Evolutionary conservation across 148 eudicot species (phyloP), one percentile per base, ranked within the genome.

Genomic region (Spergularia marina): DNA sequence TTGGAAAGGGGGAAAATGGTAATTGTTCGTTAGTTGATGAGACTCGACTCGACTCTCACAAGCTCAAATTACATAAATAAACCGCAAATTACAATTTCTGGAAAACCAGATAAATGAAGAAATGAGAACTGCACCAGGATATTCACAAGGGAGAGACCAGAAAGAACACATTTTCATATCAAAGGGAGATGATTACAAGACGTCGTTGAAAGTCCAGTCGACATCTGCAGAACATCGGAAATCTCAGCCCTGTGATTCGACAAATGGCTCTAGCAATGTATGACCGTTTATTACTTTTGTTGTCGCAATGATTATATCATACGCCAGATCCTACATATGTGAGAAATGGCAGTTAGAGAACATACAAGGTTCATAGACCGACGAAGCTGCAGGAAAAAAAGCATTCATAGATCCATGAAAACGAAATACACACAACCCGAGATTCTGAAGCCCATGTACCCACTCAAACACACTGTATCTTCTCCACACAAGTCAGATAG

Each of bases 311-410:
- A 94, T 76, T 70, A 94, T 55, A 76, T 94, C 98, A 70, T 94
- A 90, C 15, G 97, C 89, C 89, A 92, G 93, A 70, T 91, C 97
- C 98, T 94, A 88, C 78, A 30, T 30, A 82, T 74, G 49, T 72
- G 54, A 30, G 15, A 66, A 23, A 74, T 55, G 66, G 39, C 67
- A 51, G 34, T 61, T 12, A 59, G 52, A 68, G 41, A 69, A 40
- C 51, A 69, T 47, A 3, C 11, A 21, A n/a, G 16, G 61, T 34
- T 2, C 6, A 49, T 9, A 68, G 12, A 30, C 18, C 53, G 69
- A 65, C 18, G 23, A 40, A 39, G 52, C 10, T 65, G 69, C 16
- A 23, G 40, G 17, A 61, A 25, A 39, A 61, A 61, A 25, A 61
- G 65, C 16, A 10, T 11, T 25, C 5, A 25, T 12, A 7, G 40